Percentiles rank a stretch among this genome's conserved stretches.
These are phyloP conservation scores for Candida berthetii DNA, from an alignment of 805 yeast genomes.

Conservation along the genomic window DNA sequence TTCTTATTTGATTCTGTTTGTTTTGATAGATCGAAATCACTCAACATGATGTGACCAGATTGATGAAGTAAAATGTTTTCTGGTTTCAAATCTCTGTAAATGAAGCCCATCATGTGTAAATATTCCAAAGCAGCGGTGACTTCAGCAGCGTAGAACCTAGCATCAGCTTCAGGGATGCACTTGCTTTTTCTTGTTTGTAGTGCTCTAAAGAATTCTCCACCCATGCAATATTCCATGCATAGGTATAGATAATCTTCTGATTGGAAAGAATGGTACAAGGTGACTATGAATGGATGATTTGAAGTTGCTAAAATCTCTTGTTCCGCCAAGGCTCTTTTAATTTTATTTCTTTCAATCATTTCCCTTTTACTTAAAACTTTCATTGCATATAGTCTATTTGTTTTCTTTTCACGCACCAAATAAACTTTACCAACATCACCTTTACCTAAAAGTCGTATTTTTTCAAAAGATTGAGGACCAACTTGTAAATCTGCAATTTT, in stretches of 20 bases:
- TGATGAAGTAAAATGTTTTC: conserved; percentile 92
- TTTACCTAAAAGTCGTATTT: conserved; percentile 83
- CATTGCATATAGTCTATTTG: conserved; percentile 83
- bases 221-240: conserved; percentile 99
- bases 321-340: conserved; percentile 91
- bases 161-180: conserved; percentile 83
- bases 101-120: conserved; percentile 93
- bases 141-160: conserved; percentile 91
- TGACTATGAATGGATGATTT: conserved; percentile 95
- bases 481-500: conserved; percentile 76
- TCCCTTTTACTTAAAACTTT: conserved; percentile 85
- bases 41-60: conserved; percentile 96
- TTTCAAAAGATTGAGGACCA: conserved; percentile 81
- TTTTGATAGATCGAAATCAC: conserved; percentile 93
- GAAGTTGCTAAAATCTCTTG: conserved; percentile 94
- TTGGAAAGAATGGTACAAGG: conserved; percentile 94
- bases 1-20: conserved; percentile 73
- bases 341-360: conserved; percentile 92
- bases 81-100: conserved; percentile 94
- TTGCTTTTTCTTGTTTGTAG: conserved; percentile 85
- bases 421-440: conserved; percentile 99
- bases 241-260: conserved; percentile 85
- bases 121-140: conserved; percentile 97
- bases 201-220: conserved; percentile 97
- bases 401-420: conserved; percentile 74